Evolutionary conservation across 768 basidiomycete genomes (phyloP).

Genomic region (Termitomyces sp.): DNA sequence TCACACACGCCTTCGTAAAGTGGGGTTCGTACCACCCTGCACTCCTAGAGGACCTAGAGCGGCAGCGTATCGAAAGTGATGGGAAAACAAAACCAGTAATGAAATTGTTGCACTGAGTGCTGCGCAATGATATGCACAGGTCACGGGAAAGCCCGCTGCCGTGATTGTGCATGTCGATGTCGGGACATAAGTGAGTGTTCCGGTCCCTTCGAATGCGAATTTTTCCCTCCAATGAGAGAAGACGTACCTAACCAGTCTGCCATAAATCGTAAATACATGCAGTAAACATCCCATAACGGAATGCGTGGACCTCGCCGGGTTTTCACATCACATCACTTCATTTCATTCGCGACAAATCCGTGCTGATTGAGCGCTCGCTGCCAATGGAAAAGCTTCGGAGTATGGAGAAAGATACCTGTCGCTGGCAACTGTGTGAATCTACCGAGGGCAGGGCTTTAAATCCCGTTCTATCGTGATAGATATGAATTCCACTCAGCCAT

Average conservation of each 20-base stretch:
- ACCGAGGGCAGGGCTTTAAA: no score
- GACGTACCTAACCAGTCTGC: conserved; percentile 65
- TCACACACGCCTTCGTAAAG: conserved; percentile 71
- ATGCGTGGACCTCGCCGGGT: no score
- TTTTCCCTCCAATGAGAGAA: conserved; percentile 16
- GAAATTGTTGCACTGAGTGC: conserved; percentile 74
- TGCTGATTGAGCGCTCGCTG: no score
- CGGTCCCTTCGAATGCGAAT: neutral
- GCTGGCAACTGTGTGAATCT: no score
- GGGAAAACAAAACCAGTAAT: conserved; percentile 41
- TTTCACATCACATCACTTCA: no score
- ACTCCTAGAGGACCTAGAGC: conserved; percentile 61
- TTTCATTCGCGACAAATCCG: no score
- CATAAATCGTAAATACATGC: conserved; percentile 75
- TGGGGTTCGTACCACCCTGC: conserved; percentile 78
- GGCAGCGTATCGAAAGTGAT: conserved; percentile 38
- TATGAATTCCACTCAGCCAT: no score
- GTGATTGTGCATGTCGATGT: conserved; percentile 75
- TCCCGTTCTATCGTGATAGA: no score
- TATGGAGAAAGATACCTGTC: no score
- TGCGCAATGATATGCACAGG: conserved; percentile 68
- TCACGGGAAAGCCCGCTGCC: conserved; percentile 60
- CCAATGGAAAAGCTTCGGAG: no score
- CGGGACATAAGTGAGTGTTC: conserved; percentile 49
- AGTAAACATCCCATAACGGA: conserved; percentile 44